Evolutionary conservation across 225 moss, liverwort and hornwort species (phyloP), one percentile per base, ranked within the genome.

Genomic region (Polytrichum commune): DNA sequence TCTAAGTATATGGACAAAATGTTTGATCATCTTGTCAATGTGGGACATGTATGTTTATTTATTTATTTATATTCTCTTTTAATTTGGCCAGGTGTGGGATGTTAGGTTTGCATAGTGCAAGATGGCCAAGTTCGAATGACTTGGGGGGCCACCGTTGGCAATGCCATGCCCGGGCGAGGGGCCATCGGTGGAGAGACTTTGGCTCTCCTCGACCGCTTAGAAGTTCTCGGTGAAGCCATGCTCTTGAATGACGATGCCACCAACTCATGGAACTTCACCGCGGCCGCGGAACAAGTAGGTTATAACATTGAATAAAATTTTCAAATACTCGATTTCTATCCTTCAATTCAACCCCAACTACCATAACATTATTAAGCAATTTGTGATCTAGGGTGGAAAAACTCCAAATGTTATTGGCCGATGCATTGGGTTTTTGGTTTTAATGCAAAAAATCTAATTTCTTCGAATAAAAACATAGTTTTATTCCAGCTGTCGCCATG

Each of bases 71-170:
- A 18, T 29, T 35, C 24, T 63, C 63, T 28, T 25, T 63, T 63
- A 27, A 63, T 63, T 63, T 74, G 69, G 63, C 72, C 63, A 67
- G 58, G 64, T 75, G 54, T 73, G 79, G 76, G 76, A 67, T 78
- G 79, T 65, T 76, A 90, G 90, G 87, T 90, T 33, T 77, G 69
- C 75, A 73, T 96, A 26, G 83, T 96, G 66, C 93, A 96, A 86
- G 96, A 93, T 69, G 96, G 96, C 62, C 96, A 96, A 66, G 96
- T 93, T 30, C 79, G 96, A 76, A 86, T 96, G 80, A 96, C 88
- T 54, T 90, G 96, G 92, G 92, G 90, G 69, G 73, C 81, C 71
- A 77, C 80, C 30, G 26, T 88, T 61, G 88, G 88, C 53, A 88
- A 88, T 70, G 81, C 84, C 64, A 73, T 85, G 79, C 85, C 83